Evolutionary conservation across 768 basidiomycete genomes (phyloP), one percentile per base, ranked within the genome.

Genomic region (Suillus subluteus): DNA sequence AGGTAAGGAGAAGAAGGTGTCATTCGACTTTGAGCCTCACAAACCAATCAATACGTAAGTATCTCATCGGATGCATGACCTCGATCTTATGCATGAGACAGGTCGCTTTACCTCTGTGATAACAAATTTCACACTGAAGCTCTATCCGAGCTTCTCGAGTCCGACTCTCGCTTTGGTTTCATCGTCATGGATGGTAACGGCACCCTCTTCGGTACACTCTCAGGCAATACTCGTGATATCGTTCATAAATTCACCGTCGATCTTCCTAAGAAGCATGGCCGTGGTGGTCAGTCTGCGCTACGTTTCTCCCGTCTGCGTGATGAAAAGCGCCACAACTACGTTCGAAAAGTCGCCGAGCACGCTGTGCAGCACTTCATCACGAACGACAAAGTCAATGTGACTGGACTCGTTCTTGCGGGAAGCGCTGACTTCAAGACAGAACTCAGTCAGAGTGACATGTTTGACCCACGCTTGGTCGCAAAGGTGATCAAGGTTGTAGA

Each of bases 101-200:
- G 94, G 21, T 98, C 98, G 15, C 88, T 99, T 62, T 99, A 99
- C 81, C 91, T 98, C 56, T 99, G 98, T 76, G 98, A 99, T 85
- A 98, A 98, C 84, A 98, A 98, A 78, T 99, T 99, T 82, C 97
- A 99, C 83, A 99, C 98, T 1, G 98, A 98, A 74, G 96, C 96
- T 0, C 86, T 99, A 30, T 93, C 94, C 37, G 98, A 99, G 75
- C 89, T 99, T 58, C 87, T 99, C 68, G 97, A 99, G 80, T 96
- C 94, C 23, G 98, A 99, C 78, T 92, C 94, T 70, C 93, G 94
- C 75, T 99, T 99, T 78, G 98, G 96, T 37, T 99, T 99, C 85
- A 98, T 99, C 78, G 95, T 99, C 75, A 99, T 99, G 97, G 97
- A 98, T 74, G 94, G 95, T 83, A 98, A 98, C 79, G 97, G 97